Evolutionary conservation across 2,329 filamentous ascomycete species (phyloP).

Genomic region (Colletotrichum phormii): DNA sequence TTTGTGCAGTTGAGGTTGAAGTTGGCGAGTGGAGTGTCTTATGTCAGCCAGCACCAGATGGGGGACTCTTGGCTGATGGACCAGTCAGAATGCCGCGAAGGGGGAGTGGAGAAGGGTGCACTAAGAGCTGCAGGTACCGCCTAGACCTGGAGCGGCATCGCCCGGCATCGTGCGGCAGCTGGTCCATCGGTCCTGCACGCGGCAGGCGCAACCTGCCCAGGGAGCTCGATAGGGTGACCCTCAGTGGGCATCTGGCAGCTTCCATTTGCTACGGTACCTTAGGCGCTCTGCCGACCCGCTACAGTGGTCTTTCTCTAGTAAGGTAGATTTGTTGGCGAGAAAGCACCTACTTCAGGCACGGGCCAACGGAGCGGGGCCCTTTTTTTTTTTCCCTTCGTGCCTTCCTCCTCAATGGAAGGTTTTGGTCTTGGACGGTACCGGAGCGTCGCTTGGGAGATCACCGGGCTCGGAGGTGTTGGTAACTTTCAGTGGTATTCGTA

Average conservation of each 20-base stretch:
- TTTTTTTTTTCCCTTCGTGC: not conserved
- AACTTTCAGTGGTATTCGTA: too few species aligned
- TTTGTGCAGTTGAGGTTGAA: constrained; percentile 16
- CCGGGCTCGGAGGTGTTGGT: not conserved
- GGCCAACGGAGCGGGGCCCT: constrained; percentile 8
- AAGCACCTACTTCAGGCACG: constrained; percentile 9
- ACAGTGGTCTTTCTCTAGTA: not conserved
- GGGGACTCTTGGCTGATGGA: not conserved
- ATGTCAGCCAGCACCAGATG: constrained; percentile 6
- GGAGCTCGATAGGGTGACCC: constrained; percentile 12
- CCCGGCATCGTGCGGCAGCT: constrained; percentile 18
- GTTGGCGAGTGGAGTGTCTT: constrained; percentile 5
- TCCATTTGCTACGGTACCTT: not conserved
- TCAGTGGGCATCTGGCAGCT: constrained; percentile 21
- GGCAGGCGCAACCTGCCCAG: not conserved
- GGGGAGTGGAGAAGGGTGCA: constrained; percentile 11
- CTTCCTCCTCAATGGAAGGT: not conserved
- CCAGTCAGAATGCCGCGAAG: constrained; percentile 20
- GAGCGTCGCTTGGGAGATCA: not conserved
- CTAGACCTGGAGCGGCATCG: constrained; percentile 11
- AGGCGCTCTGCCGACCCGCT: constrained; percentile 5
- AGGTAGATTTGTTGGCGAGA: not conserved
- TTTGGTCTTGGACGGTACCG: not conserved
- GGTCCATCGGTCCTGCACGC: constrained; percentile 9
- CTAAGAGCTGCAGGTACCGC: constrained; percentile 19